These are phyloP conservation scores for Boehmeria nivea DNA, from an alignment of 306 rosid species.

Conservation along the genomic window DNA sequence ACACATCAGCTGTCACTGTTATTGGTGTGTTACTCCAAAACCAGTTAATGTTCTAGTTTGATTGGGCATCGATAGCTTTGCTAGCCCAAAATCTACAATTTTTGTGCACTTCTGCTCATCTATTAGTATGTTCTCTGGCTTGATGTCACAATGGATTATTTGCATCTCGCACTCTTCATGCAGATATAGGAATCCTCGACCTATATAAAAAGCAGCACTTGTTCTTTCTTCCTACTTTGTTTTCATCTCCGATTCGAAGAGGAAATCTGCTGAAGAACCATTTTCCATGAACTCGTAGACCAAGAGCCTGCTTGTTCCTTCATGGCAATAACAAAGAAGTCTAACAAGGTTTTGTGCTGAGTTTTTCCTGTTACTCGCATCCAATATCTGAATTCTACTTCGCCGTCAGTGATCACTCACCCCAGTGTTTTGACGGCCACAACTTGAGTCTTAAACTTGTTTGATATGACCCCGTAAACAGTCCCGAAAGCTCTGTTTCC, in stretches of 20 bases:
- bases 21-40: slow-evolving; percentile 30
- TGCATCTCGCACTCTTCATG: slow-evolving; percentile 39
- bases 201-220: slow-evolving; percentile 15
- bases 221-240: slow-evolving; percentile 25
- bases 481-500: no score
- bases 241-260: slow-evolving; percentile 13
- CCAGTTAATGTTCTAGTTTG: slow-evolving; percentile 31
- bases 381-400: no score
- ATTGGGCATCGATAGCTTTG: slow-evolving; percentile 24
- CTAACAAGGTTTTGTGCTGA: no score
- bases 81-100: slow-evolving; percentile 31
- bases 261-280: slow-evolving; percentile 29
- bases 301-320: slow-evolving; percentile 26
- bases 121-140: slow-evolving; percentile 32
- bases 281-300: slow-evolving; percentile 34
- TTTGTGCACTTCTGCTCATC: slow-evolving; percentile 20
- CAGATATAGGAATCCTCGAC: slow-evolving; percentile 28
- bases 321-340: no score
- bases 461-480: no score
- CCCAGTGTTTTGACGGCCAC: no score
- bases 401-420: no score
- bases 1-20: slow-evolving; percentile 27
- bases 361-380: no score
- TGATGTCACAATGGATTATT: slow-evolving; percentile 39
- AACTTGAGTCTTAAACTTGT: no score